A percentile compares a stretch with the other conserved stretches of the same genome.
phyloP scores from a whole-genome alignment of 805 yeast species.

The Cyberlindnera japonica region DNA sequence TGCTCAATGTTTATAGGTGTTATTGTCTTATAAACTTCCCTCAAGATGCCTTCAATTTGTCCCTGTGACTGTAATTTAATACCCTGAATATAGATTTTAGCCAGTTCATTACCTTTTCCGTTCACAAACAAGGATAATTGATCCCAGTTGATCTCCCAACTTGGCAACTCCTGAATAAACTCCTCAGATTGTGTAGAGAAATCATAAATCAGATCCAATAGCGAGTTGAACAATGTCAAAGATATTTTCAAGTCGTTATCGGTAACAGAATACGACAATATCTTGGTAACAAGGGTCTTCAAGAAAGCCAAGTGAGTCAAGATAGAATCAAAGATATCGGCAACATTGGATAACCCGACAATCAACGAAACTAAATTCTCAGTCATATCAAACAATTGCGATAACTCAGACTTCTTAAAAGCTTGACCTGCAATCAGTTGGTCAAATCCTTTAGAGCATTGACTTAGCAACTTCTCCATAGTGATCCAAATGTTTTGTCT shows the following conservation, averaged over 20 bases:
- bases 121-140: too few species aligned
- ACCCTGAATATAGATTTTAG: slow-evolving; percentile 35
- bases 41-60: too few species aligned
- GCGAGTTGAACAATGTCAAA: slow-evolving; percentile 43
- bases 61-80: slow-evolving; percentile 37
- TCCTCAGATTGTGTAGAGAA: slow-evolving; percentile 56
- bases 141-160: too few species aligned
- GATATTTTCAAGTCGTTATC: slow-evolving; percentile 32
- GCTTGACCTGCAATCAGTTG: slow-evolving; percentile 32
- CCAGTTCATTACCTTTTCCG: slow-evolving; percentile 35
- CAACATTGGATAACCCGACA: slow-evolving; percentile 62
- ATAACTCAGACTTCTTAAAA: slow-evolving; percentile 37
- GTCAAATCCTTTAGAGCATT: slow-evolving; percentile 46
- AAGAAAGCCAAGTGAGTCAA: slow-evolving; percentile 25
- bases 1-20: slow-evolving; percentile 31
- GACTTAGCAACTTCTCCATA: slow-evolving; percentile 48
- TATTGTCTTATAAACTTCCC: slow-evolving; percentile 28
- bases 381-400: slow-evolving; percentile 57
- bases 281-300: slow-evolving; percentile 27
- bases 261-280: slow-evolving; percentile 29
- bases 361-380: slow-evolving; percentile 72
- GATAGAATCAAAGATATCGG: slow-evolving; percentile 53
- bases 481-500: slow-evolving; percentile 72
- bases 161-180: slow-evolving; percentile 36
- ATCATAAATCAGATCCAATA: slow-evolving; percentile 56